Conservation (phyloP, 2,329 filamentous ascomycete species). For the Daldinia sp. region DNA sequence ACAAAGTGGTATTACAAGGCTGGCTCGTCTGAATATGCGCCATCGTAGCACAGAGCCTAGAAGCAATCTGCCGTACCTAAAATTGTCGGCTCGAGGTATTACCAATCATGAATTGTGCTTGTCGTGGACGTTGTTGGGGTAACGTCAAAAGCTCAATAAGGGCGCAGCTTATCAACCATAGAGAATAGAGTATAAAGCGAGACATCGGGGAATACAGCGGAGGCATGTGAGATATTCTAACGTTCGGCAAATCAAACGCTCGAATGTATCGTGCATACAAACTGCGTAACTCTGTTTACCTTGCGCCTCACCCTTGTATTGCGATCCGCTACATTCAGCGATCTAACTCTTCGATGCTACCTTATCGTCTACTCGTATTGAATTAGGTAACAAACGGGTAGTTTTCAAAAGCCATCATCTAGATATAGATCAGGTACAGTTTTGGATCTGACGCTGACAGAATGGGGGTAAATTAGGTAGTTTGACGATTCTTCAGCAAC, state of each 20-base stretch:
- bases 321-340: conserved; percentile 20
- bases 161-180: conserved; percentile 3
- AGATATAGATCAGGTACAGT: conserved; percentile 10
- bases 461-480: conserved; percentile 12
- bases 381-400: not conserved
- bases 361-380: conserved; percentile 17
- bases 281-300: conserved; percentile 13
- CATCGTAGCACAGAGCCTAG: conserved; percentile 1
- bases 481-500: conserved; percentile 12
- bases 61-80: conserved; percentile 2
- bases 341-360: conserved; percentile 30
- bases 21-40: conserved; percentile 5
- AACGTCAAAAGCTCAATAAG: conserved; percentile 15
- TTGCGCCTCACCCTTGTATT: conserved; percentile 29
- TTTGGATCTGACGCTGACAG: conserved; percentile 7
- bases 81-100: conserved; percentile 11
- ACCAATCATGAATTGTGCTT: conserved; percentile 9
- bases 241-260: conserved; percentile 10
- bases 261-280: conserved; percentile 6
- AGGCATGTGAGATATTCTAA: conserved; percentile 9
- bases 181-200: conserved; percentile 9
- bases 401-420: conserved; percentile 18
- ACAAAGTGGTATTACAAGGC: conserved; percentile 22
- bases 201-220: conserved; percentile 4
- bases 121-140: conserved; percentile 24